Conservation (phyloP, 1,139 yeast species). For the Taphrina sp. region DNA sequence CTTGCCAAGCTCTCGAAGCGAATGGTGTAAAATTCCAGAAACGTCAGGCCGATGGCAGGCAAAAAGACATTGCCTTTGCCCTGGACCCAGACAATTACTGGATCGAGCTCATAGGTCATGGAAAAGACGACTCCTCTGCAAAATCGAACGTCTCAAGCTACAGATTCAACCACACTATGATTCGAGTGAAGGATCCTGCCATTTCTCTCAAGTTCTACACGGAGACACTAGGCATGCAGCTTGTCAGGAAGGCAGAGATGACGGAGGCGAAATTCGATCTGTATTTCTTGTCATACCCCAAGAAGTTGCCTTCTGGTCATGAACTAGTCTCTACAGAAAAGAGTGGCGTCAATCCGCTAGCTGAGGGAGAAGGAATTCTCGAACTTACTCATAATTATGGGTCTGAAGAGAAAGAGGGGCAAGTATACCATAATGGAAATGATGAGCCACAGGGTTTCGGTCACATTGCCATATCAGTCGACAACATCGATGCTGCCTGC, state of each 20-base stretch:
- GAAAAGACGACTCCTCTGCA: slow-evolving; percentile 50
- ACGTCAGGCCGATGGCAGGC: slow-evolving; percentile 83
- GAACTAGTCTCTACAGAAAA: slow-evolving; percentile 3
- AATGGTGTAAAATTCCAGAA: slow-evolving; percentile 75
- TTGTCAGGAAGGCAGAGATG: slow-evolving; percentile 57
- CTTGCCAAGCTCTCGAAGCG: slow-evolving; percentile 56
- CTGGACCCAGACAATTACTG: slow-evolving; percentile 90
- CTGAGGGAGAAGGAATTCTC: slow-evolving; percentile 62
- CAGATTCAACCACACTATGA: slow-evolving; percentile 86
- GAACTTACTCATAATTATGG: slow-evolving; percentile 97
- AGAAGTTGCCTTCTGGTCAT: slow-evolving; percentile 43
- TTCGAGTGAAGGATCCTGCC: slow-evolving; percentile 81
- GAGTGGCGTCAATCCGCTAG: slow-evolving; percentile 14
- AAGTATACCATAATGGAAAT: slow-evolving; percentile 80
- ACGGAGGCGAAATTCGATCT: slow-evolving; percentile 75
- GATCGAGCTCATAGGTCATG: slow-evolving; percentile 73
- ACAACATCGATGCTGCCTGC: slow-evolving; percentile 59
- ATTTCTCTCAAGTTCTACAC: slow-evolving; percentile 57
- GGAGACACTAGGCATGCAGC: slow-evolving; percentile 74
- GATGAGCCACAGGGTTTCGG: slow-evolving; percentile 79
- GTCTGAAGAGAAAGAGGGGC: slow-evolving; percentile 75
- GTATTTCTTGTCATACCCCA: slow-evolving; percentile 71
- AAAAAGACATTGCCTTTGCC: slow-evolving; percentile 86
- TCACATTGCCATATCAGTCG: slow-evolving; percentile 73
- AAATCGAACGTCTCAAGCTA: slow-evolving; percentile 51